Evolutionary conservation across 2,329 filamentous ascomycete genomes (phyloP).

Genomic region (Diplodia intermedia): DNA sequence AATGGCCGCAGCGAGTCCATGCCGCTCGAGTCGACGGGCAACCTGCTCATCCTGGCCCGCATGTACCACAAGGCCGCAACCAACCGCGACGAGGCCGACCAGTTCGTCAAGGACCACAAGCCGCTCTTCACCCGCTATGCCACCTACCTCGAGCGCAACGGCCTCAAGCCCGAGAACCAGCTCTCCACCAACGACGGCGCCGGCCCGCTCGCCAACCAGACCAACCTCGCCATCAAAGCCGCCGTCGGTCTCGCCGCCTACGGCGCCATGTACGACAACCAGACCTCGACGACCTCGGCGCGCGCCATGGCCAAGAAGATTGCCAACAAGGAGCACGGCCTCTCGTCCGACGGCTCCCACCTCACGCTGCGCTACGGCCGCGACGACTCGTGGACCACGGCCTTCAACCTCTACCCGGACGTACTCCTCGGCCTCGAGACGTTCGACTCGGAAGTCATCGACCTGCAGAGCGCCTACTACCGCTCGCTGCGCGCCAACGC

Average conservation of each 20-base stretch:
- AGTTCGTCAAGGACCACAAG: slow-evolving; percentile 43
- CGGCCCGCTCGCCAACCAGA: slow-evolving; percentile 52
- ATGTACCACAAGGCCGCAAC: slow-evolving; percentile 50
- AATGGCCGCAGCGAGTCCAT: slow-evolving; percentile 49
- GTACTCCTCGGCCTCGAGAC: slow-evolving; percentile 48
- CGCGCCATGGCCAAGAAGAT: slow-evolving; percentile 18
- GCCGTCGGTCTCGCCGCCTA: slow-evolving; percentile 57
- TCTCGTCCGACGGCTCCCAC: slow-evolving; percentile 46
- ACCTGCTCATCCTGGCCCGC: slow-evolving; percentile 49
- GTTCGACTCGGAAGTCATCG: slow-evolving; percentile 46
- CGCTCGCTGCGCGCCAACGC: slow-evolving; percentile 41
- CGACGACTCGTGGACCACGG: slow-evolving; percentile 45
- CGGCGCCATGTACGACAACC: slow-evolving; percentile 48
- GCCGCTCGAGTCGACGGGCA: slow-evolving; percentile 53
- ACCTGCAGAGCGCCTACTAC: slow-evolving; percentile 50
- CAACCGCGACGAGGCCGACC: slow-evolving; percentile 43
- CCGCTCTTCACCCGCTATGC: slow-evolving; percentile 48
- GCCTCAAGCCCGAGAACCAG: slow-evolving; percentile 49
- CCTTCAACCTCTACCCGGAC: slow-evolving; percentile 54
- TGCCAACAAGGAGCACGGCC: neutral
- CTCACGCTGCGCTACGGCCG: slow-evolving; percentile 47
- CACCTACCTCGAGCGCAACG: slow-evolving; percentile 50
- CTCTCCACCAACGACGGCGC: slow-evolving; percentile 54
- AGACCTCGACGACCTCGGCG: neutral
- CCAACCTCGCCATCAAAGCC: slow-evolving; percentile 56